Evolutionary conservation across 2,329 filamentous ascomycete genomes (phyloP), one percentile per base, ranked within the genome.

Genomic region (Cryphonectria japonica): DNA sequence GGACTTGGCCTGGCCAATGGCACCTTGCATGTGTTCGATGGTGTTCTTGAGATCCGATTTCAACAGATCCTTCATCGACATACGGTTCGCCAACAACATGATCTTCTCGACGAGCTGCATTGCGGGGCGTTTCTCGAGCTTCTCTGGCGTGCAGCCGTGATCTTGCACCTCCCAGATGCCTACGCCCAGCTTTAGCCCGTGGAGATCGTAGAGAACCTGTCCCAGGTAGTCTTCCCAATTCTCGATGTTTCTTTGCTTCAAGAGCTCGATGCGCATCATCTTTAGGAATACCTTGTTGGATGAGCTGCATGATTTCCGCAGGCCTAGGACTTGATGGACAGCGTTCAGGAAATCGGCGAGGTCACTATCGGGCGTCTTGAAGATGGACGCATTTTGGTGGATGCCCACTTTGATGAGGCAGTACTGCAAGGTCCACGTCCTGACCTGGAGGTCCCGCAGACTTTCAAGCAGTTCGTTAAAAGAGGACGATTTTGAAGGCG

Each of bases 1-100:
- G 16, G 91, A 89, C 79, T 95, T 97, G 39, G 92, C 89, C 68
- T 88, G 88, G 1, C 93, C 94, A 68, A 98, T 91, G 6, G 93
- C 91, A 75, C 93, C 91, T 78, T 98, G 95, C 81, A 99, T 93
- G 75, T 95, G 94, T 71, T 99, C 96, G 71, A 99, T 96, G 0
- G 94, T 94, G 22, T 87, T 89, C 79, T 95, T 97, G 68, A 99
- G 85, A 69, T 98, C 94, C 22, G 94, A 96, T 79, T 97, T 98
- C 22, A 94, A 88, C 26, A 98, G 83, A 75, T 98, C 96, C 77
- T 95, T 97, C 83, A 97, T 92, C 32, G 93, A 91, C 85, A 98
- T 91, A 73, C 92, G 91, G 66, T 91, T 91, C 2, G 93, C 93
- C 71, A 98, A 89, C 50, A 89, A 85, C 77, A 97, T 91, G 52